Percentiles rank a stretch among this genome's conserved stretches.
Evolutionary conservation across 257 asterid genomes (phyloP).

Genomic region (Solanum lycopersicoides): DNA sequence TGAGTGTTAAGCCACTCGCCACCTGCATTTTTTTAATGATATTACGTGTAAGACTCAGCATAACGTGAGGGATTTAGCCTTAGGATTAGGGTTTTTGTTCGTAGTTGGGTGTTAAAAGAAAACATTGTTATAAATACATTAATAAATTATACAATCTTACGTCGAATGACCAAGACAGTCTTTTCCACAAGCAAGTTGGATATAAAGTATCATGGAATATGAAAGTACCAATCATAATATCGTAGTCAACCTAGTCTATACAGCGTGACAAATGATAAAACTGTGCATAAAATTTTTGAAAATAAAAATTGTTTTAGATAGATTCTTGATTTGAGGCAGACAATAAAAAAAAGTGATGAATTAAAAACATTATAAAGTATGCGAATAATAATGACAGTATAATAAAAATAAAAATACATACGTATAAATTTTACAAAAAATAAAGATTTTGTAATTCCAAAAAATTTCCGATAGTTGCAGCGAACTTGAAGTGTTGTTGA

Average conservation of each 20-base stretch:
- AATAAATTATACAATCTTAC: neutral
- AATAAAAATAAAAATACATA: neutral
- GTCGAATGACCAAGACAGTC: neutral
- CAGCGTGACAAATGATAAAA: neutral
- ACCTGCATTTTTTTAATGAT: conserved; percentile 9
- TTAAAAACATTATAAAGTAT: neutral
- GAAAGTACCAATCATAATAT: neutral
- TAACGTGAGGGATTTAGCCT: conserved; percentile 2
- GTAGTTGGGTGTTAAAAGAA: neutral
- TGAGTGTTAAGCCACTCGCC: conserved; percentile 18
- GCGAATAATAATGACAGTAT: neutral
- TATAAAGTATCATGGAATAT: neutral
- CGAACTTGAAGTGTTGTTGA: conserved; percentile 40
- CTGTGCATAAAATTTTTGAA: accelerated
- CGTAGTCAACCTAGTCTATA: neutral
- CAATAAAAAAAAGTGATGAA: neutral
- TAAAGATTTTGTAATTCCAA: neutral
- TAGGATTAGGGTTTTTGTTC: neutral
- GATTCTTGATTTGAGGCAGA: neutral
- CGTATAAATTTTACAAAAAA: neutral
- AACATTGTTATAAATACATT: neutral
- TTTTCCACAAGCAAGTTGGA: neutral
- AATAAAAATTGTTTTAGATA: neutral
- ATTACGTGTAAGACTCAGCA: conserved; percentile 20
- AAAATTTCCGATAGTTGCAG: conserved; percentile 38